Evolutionary conservation across 352 stramenopile genomes (phyloP).

Genomic region (Phytophthora boehmeriae): DNA sequence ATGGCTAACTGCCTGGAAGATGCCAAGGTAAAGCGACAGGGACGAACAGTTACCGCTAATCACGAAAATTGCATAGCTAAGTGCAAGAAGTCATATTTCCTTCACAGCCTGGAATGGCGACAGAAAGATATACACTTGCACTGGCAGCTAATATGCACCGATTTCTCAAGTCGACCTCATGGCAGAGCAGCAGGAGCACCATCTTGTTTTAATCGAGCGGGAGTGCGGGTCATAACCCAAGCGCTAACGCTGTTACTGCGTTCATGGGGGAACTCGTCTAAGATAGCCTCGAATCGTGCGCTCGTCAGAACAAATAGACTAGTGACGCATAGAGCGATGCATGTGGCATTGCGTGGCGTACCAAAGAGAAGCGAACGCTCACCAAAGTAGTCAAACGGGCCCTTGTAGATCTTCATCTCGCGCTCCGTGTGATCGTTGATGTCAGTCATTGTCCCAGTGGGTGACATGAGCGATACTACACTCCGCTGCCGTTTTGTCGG

Average conservation of each 20-base stretch:
- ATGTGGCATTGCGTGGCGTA: constrained; percentile 71
- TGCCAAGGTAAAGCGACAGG: too few species aligned
- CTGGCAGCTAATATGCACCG: too few species aligned
- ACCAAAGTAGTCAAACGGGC: constrained; percentile 78
- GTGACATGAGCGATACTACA: constrained; percentile 28
- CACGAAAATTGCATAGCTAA: too few species aligned
- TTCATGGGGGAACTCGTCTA: constrained; percentile 71
- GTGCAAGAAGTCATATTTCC: too few species aligned
- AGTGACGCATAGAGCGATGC: constrained; percentile 70
- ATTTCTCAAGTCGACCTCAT: too few species aligned
- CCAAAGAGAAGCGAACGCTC: constrained; percentile 77
- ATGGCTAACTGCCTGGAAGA: too few species aligned
- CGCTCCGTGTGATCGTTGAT: constrained; percentile 41
- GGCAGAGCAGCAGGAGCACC: too few species aligned
- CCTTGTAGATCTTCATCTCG: constrained; percentile 75
- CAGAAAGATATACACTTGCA: too few species aligned
- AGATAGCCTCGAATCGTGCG: constrained; percentile 65
- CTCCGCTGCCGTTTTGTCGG: constrained; percentile 22
- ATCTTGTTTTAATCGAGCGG: constrained; percentile 6
- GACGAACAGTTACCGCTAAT: too few species aligned
- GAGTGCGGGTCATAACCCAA: constrained; percentile 63
- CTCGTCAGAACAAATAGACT: constrained; percentile 73
- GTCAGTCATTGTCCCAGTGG: constrained; percentile 22
- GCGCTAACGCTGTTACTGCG: constrained; percentile 57
- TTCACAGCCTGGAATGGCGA: too few species aligned